Percentiles rank a stretch among this genome's conserved stretches.
Conservation (phyloP, 2,329 filamentous ascomycete species). For the Talaromyces sp. region DNA sequence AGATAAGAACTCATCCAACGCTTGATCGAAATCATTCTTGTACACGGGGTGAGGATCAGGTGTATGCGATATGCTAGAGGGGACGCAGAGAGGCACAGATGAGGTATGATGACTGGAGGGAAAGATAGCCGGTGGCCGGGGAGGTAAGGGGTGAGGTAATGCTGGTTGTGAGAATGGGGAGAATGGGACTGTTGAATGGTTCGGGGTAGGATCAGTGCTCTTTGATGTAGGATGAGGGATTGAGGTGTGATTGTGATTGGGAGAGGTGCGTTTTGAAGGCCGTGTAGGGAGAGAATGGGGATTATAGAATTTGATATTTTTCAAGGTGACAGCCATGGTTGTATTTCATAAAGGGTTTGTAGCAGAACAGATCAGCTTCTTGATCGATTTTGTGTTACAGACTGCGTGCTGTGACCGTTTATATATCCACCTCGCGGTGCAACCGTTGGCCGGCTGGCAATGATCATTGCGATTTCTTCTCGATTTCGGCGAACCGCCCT, state of each 20-base stretch:
- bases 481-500: background rate
- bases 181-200: background rate
- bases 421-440: background rate
- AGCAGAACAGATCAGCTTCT: background rate
- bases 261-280: background rate
- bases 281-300: slow-evolving; percentile 7
- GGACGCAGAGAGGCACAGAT: background rate
- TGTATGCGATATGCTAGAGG: background rate
- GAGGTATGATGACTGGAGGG: background rate
- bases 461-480: background rate
- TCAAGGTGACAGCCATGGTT: background rate
- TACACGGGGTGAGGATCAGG: background rate
- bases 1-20: background rate
- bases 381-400: background rate
- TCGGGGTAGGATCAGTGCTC: background rate
- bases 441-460: background rate
- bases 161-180: background rate
- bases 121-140: background rate
- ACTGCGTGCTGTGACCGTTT: background rate
- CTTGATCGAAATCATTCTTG: background rate
- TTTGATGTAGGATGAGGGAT: background rate
- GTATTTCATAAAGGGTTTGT: background rate
- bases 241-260: background rate
- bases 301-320: slow-evolving; percentile 5
- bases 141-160: slow-evolving; percentile 3